phyloP scores from a whole-genome alignment of 2,329 filamentous ascomycete species.

The Seiridium unicorne region DNA sequence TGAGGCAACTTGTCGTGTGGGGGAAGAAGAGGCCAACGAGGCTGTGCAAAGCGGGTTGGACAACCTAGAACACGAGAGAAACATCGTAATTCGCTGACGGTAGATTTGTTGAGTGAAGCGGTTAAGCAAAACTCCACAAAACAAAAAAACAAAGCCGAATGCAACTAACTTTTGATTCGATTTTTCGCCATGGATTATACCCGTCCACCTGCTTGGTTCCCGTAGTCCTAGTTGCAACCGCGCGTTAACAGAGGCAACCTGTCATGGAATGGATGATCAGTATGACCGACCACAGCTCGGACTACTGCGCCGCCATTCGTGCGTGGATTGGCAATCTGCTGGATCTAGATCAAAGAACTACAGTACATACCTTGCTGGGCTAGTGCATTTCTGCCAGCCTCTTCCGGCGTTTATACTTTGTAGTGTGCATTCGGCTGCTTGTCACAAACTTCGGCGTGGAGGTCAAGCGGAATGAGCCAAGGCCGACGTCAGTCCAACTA shows the following conservation, averaged over 20 bases:
- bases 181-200: neutral
- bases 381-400: too few relatives aligned
- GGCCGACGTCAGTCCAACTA: neutral
- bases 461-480: neutral
- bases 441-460: neutral
- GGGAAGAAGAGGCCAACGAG: constrained; percentile 22
- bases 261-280: too few relatives aligned
- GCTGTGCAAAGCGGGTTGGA: constrained; percentile 18
- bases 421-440: neutral
- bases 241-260: too few relatives aligned
- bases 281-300: too few relatives aligned
- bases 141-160: neutral
- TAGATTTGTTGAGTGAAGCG: constrained; percentile 3
- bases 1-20: neutral
- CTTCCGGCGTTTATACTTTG: too few relatives aligned
- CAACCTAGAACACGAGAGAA: neutral
- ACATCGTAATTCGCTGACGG: constrained; percentile 1
- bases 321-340: too few relatives aligned
- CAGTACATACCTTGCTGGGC: too few relatives aligned
- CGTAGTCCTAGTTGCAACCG: too few relatives aligned
- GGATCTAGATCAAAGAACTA: too few relatives aligned
- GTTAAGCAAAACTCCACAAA: neutral
- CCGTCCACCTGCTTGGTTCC: too few relatives aligned
- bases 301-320: too few relatives aligned
- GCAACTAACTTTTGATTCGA: neutral